phyloP scores from a whole-genome alignment of 345 rosid species.

The Firmiana major region DNA sequence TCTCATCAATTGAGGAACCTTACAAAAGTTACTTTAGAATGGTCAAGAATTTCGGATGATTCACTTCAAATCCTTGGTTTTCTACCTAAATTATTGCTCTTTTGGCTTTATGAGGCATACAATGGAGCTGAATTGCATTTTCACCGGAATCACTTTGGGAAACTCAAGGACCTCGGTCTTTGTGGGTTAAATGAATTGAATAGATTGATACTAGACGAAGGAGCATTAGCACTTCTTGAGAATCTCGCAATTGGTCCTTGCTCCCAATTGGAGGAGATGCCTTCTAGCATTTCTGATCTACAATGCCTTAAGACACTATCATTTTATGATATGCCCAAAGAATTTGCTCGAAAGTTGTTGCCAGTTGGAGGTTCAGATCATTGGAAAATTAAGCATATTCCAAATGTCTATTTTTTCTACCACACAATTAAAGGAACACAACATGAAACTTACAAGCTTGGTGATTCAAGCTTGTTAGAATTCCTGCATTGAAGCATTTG shows the following conservation, averaged over 20 bases:
- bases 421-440: neutral
- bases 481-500: slow-evolving; percentile 11
- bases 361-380: neutral
- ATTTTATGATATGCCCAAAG: neutral
- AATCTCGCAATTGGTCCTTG: neutral
- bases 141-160: neutral
- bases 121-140: neutral
- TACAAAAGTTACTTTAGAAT: neutral
- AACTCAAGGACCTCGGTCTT: neutral
- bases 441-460: neutral
- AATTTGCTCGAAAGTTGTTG: neutral
- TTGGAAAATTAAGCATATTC: neutral
- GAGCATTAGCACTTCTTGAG: neutral
- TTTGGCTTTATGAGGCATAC: neutral
- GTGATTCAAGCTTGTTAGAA: neutral
- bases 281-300: neutral
- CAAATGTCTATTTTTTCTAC: neutral
- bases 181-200: neutral
- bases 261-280: neutral
- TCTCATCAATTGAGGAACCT: neutral
- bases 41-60: neutral
- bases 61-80: slow-evolving; percentile 10
- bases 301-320: neutral
- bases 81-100: neutral
- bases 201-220: neutral